Evolutionary conservation across 2,329 filamentous ascomycete genomes (phyloP).

Genomic region (Botryotinia narcissicola): DNA sequence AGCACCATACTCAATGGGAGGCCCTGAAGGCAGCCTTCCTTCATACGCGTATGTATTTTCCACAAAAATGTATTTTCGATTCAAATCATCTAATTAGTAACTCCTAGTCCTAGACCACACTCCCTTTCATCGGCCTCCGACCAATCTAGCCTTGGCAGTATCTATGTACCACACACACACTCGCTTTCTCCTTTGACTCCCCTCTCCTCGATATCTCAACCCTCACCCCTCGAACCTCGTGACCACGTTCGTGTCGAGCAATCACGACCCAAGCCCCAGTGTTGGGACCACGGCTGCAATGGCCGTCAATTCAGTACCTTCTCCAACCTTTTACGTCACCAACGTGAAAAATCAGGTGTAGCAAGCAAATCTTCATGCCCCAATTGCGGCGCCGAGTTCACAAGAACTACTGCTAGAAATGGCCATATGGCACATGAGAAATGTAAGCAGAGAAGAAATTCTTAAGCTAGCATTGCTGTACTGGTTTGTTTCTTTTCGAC

Average conservation of each 20-base stretch:
- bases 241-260: constrained; percentile 66
- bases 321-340: constrained; percentile 88
- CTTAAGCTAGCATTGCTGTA: constrained; percentile 29
- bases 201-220: constrained; percentile 5
- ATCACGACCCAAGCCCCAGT: constrained; percentile 86
- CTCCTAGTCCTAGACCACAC: constrained; percentile 31
- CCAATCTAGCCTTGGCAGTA: constrained; percentile 24
- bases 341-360: constrained; percentile 90
- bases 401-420: constrained; percentile 82
- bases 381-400: constrained; percentile 90
- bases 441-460: constrained; percentile 71
- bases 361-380: constrained; percentile 86
- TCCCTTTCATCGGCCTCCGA: constrained; percentile 36
- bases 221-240: constrained; percentile 13
- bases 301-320: constrained; percentile 95
- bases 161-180: constrained; percentile 32
- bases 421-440: constrained; percentile 86
- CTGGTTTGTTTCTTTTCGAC: neutral
- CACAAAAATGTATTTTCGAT: neutral
- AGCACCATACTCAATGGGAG: constrained; percentile 33
- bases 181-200: constrained; percentile 1
- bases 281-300: constrained; percentile 97
- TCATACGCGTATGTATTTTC: constrained; percentile 30
- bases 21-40: constrained; percentile 28
- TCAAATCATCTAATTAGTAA: constrained; percentile 18